A percentile compares a stretch with the other conserved stretches of the same genome.
Conservation (phyloP, 306 rosid species). For the Canavalia ensiformis region DNA sequence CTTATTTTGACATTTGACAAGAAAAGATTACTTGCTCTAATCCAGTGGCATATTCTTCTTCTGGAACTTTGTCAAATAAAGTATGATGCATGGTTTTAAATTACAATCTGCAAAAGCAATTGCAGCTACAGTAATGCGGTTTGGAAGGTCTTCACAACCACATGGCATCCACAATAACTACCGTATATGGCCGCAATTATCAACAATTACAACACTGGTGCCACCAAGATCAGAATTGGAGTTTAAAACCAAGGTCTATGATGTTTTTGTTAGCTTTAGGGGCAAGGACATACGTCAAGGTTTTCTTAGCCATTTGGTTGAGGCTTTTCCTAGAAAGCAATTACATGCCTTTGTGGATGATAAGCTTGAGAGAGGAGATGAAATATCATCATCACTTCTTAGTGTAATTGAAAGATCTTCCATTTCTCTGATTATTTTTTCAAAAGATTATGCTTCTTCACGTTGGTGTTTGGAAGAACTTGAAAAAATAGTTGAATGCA, state of each 20-base stretch:
- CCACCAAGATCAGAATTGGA: too few species aligned
- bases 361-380: background rate
- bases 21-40: too few species aligned
- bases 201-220: too few species aligned
- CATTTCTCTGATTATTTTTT: constrained; percentile 3
- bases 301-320: background rate
- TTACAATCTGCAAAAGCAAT: too few species aligned
- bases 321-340: background rate
- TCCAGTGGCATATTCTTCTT: too few species aligned
- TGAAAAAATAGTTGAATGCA: background rate
- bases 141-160: too few species aligned
- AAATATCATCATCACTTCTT: background rate
- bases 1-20: too few species aligned
- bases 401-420: background rate
- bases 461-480: constrained; percentile 30
- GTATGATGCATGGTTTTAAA: too few species aligned
- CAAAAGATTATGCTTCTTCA: background rate
- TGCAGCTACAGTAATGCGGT: too few species aligned
- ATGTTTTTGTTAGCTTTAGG: constrained; percentile 32
- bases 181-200: too few species aligned
- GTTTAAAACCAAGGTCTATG: background rate
- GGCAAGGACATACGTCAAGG: background rate
- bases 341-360: constrained; percentile 18
- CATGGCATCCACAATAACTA: too few species aligned
- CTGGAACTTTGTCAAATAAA: too few species aligned